A percentile compares a stretch with the other conserved stretches of the same genome.
Conservation (phyloP, 1,284 basidiomycete species). For the Cutaneotrichosporon sp. region DNA sequence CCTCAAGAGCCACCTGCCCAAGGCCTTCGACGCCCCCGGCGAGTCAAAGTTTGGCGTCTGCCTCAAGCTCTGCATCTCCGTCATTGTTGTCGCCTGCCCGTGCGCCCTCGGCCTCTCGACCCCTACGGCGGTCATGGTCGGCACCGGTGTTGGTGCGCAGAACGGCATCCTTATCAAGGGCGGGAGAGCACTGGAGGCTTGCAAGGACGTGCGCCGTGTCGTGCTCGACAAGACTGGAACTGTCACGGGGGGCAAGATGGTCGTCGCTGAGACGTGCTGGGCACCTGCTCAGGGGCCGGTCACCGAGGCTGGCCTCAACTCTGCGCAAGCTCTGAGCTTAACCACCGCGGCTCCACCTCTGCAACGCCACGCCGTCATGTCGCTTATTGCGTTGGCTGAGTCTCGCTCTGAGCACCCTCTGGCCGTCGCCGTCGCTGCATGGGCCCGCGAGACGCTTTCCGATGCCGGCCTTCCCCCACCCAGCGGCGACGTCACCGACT, state of each 20-base stretch:
- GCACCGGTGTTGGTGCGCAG: constrained; percentile 93
- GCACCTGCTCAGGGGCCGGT: constrained; percentile 53
- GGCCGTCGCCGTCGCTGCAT: constrained; percentile 82
- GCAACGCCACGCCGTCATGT: constrained; percentile 65
- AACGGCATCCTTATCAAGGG: constrained; percentile 99
- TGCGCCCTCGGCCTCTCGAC: constrained; percentile 96
- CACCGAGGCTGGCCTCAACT: constrained; percentile 29
- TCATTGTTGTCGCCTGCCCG: constrained; percentile 97
- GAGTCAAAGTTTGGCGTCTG: constrained; percentile 87
- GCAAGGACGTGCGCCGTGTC: constrained; percentile 75
- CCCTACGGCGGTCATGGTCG: constrained; percentile 99
- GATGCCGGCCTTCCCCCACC: constrained; percentile 58
- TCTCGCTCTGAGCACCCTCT: constrained; percentile 93
- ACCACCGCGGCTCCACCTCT: constrained; percentile 49
- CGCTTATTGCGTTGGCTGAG: constrained; percentile 84
- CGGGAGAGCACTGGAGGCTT: constrained; percentile 89
- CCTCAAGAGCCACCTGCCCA: constrained; percentile 66
- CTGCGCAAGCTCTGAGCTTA: constrained; percentile 42
- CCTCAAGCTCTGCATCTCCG: constrained; percentile 95
- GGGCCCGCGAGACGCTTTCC: constrained; percentile 69
- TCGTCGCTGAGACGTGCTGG: constrained; percentile 76
- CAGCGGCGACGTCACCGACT: constrained; percentile 58
- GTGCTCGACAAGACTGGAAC: constrained; percentile 98
- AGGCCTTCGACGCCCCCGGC: constrained; percentile 80
- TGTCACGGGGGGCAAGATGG: constrained; percentile 82